Evolutionary conservation across 225 moss, liverwort and hornwort genomes (phyloP).

Genomic region (Anthoceros angustus): DNA sequence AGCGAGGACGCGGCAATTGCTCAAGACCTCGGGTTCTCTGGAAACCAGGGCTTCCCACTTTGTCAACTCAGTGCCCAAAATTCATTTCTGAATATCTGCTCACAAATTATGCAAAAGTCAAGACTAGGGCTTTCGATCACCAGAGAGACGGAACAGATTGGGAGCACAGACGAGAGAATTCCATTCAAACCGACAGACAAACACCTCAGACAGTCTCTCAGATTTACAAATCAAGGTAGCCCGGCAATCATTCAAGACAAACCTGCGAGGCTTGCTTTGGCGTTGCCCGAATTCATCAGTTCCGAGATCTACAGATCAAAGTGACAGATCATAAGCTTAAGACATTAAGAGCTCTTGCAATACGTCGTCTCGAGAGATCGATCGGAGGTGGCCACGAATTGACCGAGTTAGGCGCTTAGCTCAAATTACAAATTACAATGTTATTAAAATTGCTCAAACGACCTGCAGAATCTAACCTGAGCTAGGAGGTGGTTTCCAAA

Average conservation of each 20-base stretch:
- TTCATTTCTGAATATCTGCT: constrained; percentile 99
- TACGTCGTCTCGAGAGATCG: too few relatives aligned
- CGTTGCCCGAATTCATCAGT: constrained; percentile 95
- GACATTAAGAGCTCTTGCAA: neutral
- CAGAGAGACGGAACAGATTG: neutral
- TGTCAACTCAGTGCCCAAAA: constrained; percentile 63
- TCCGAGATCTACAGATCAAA: constrained; percentile 50
- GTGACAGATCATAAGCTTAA: constrained; percentile 3
- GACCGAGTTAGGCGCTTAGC: neutral
- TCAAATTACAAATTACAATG: neutral
- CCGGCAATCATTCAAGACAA: neutral
- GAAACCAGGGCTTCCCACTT: too few relatives aligned
- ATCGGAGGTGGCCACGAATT: neutral
- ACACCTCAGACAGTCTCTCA: neutral
- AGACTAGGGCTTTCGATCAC: neutral
- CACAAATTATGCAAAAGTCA: constrained; percentile 10
- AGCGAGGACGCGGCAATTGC: too few relatives aligned
- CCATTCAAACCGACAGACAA: neutral
- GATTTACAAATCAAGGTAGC: neutral
- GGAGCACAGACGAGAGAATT: constrained; percentile 6
- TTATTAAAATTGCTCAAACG: constrained; percentile 9
- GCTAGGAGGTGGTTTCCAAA: constrained; percentile 98
- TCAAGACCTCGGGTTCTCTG: too few relatives aligned
- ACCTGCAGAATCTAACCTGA: constrained; percentile 44
- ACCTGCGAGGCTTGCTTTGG: constrained; percentile 99